Conservation (phyloP, 1,284 basidiomycete genomes). For the Ustilago hordei region DNA sequence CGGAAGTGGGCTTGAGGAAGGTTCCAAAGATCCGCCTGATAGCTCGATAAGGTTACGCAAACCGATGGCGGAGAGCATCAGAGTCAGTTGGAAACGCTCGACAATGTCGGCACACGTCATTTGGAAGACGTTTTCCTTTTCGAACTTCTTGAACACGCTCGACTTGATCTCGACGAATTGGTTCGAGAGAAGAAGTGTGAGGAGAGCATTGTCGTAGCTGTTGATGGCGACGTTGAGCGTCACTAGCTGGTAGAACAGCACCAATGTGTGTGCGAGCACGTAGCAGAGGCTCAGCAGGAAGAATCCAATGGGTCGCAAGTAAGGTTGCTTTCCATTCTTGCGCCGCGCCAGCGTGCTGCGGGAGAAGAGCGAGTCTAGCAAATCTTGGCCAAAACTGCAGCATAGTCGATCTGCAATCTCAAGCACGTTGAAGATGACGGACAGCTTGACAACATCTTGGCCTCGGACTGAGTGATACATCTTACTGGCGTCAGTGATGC, state of each 20-base stretch:
- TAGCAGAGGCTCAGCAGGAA: slow-evolving; percentile 87
- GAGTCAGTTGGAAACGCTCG: slow-evolving; percentile 90
- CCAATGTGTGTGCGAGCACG: slow-evolving; percentile 82
- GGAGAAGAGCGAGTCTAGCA: slow-evolving; percentile 95
- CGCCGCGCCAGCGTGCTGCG: slow-evolving; percentile 82
- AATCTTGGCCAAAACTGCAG: slow-evolving; percentile 96
- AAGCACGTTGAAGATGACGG: slow-evolving; percentile 93
- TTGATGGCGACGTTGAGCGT: slow-evolving; percentile 97
- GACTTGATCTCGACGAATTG: slow-evolving; percentile 99
- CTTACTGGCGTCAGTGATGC: slow-evolving; percentile 93
- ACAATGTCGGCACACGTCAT: slow-evolving; percentile 91
- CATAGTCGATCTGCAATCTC: slow-evolving; percentile 93
- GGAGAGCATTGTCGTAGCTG: slow-evolving; percentile 94
- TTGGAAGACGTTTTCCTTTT: slow-evolving; percentile 99
- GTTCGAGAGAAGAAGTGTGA: slow-evolving; percentile 94
- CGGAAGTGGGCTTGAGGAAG: slow-evolving; percentile 74
- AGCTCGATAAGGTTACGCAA: slow-evolving; percentile 96
- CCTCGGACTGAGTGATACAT: slow-evolving; percentile 99
- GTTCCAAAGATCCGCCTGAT: slow-evolving; percentile 73
- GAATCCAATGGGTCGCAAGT: slow-evolving; percentile 82
- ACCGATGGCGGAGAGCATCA: slow-evolving; percentile 92
- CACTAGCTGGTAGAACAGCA: slow-evolving; percentile 96
- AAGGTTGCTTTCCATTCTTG: slow-evolving; percentile 71
- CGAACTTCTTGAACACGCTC: slow-evolving; percentile 98
- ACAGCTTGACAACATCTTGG: slow-evolving; percentile 85